These are phyloP conservation scores for Tilletiaria anomala DNA, from an alignment of 1,284 basidiomycete species.

Conservation along the genomic window DNA sequence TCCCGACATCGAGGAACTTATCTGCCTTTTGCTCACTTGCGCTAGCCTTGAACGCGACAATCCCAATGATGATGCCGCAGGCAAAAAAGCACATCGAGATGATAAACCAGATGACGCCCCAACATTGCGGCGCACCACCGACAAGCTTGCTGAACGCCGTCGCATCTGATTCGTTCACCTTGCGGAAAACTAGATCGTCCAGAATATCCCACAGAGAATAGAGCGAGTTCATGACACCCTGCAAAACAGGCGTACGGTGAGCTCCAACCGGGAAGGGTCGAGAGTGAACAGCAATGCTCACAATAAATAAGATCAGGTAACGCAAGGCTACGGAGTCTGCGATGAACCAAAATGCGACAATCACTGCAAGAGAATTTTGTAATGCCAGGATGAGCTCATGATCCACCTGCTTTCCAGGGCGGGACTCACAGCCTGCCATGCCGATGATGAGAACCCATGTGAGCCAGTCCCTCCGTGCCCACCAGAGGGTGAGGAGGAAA, in stretches of 20 bases:
- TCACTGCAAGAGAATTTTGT: conserved; percentile 19
- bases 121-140: conserved; percentile 48
- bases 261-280: too few species aligned
- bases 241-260: too few species aligned
- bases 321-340: conserved; percentile 27
- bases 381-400: neutral
- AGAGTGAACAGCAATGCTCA: too few species aligned
- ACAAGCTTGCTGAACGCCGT: conserved; percentile 74
- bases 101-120: conserved; percentile 68
- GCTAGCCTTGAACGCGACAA: too few species aligned
- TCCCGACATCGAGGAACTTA: too few species aligned
- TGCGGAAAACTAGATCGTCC: too few species aligned
- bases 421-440: neutral
- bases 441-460: conserved; percentile 1
- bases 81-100: conserved; percentile 67
- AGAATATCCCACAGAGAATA: too few species aligned
- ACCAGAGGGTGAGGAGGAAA: conserved; percentile 82
- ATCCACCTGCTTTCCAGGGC: too few species aligned
- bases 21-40: too few species aligned
- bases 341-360: conserved; percentile 25
- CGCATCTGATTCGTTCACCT: conserved; percentile 83
- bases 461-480: conserved; percentile 62
- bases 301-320: conserved; percentile 71
- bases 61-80: conserved; percentile 50
- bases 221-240: too few species aligned